Percentiles rank a stretch among this genome's conserved stretches.
phyloP scores from a whole-genome alignment of 257 asterid species.

The Penstemon davidsonii region DNA sequence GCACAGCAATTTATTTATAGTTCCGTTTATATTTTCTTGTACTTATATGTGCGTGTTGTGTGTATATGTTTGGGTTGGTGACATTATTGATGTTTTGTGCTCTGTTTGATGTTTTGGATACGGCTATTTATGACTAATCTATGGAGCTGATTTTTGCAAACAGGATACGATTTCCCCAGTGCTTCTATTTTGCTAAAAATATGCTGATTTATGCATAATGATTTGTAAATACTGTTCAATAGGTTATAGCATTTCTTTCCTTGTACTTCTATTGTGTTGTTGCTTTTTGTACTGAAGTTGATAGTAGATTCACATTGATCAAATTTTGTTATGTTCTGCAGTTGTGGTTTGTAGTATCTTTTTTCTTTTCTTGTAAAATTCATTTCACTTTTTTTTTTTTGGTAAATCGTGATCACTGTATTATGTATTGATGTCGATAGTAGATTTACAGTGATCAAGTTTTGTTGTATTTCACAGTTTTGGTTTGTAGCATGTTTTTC shows the following conservation, averaged over 20 bases:
- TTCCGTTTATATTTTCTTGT: neutral
- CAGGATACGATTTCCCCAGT: neutral
- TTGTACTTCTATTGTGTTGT: conserved; percentile 10
- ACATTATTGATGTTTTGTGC: neutral
- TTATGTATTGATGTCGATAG: neutral
- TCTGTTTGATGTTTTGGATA: neutral
- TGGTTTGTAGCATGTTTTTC: too few species aligned
- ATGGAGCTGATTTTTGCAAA: conserved; percentile 4
- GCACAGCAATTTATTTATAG: neutral
- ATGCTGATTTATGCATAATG: conserved; percentile 3
- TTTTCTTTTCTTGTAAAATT: neutral
- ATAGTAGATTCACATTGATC: too few species aligned
- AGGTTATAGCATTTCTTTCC: neutral
- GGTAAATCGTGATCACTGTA: too few species aligned
- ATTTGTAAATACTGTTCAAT: neutral
- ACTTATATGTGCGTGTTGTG: neutral
- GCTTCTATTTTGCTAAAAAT: neutral
- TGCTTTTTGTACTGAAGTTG: neutral
- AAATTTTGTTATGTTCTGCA: too few species aligned
- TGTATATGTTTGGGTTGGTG: neutral
- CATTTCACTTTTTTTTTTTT: too few species aligned
- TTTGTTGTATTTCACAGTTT: neutral
- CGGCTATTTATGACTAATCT: neutral
- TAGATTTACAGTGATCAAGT: neutral
- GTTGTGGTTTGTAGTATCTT: neutral